Evolutionary conservation across 768 basidiomycete species (phyloP), one percentile per base, ranked within the genome.

Genomic region (Lactifluus piperatus): DNA sequence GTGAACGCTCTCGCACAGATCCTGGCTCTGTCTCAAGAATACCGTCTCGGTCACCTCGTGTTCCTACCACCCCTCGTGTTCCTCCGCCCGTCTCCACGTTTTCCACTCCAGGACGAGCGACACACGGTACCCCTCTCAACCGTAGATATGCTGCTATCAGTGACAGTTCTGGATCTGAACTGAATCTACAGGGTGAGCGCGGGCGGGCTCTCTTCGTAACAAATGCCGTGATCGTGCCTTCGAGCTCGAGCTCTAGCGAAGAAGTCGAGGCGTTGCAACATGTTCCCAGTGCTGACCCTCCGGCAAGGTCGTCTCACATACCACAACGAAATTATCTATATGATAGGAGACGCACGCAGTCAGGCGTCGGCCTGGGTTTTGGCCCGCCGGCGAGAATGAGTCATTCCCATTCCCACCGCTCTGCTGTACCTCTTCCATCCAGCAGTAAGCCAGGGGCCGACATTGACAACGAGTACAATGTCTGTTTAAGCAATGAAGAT

Each of bases 1-100:
- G 56, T 46, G 64, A 63, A 24, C 57, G 64, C 37, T 65, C 64
- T 41, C 51, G 62, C 10, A 65, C 64, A 18, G 64, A 65, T 30
- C 64, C 64, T 22, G 64, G 64, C 7, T 57, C 57, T 37, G 45
- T 39, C 44, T 63, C 62, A 10, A 58, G 26, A 47, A 63, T 63
- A 37, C 62, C 62, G 5, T 62, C 59, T 30, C 54, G 54, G 2
- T 52, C 60, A 24, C 51, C 56, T 29, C 34, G 47, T 55, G 29
- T 54, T 24, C 56, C 16, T 6, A 18, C 50, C 5, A 56, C 62
- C 4, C 49, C 64, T 54, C 64, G 62, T 27, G n/a, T 56, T 4
- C 49, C 59, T 41, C 63, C 56, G 13, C 52, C 52, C 2, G 34
- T 55, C 27, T 64, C 44, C 54, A 46, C 30, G 2, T n/a, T 24